Base-by-base conservation (phyloP, 768 basidiomycete species). In the Amanita inopinata region DNA sequence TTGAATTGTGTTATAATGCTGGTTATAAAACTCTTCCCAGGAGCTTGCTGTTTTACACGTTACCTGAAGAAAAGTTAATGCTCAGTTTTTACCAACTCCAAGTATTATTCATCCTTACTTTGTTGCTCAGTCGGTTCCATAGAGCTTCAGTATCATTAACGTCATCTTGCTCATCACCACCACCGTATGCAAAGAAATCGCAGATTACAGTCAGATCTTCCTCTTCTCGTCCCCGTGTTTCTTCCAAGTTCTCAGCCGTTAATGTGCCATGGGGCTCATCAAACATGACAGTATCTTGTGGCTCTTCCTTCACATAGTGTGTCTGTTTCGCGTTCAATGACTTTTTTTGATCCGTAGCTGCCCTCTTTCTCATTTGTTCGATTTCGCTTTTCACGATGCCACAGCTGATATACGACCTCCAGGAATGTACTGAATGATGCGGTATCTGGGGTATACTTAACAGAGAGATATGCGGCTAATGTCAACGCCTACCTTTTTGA, bases 21-120 rank as follows among this genome's bases (percentile, higher is more conserved):
- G 56, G 30, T 61, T 59, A 50, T 78, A 77, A 51, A 78, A 79
- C 23, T 61, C 61, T 33, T 67, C 64, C 77, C 78, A 80, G 33
- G 54, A 63, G 5, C 37, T 40, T 15, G 62, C 64, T 28, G 73
- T 65, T 46, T 57, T 60, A 49, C 70, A 71, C 43, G 54, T 49
- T 38, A 48, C 53, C 74, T 74, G 46, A 40, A 42, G 43, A n/a
- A 3, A 14, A n/a, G n/a, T n/a, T n/a, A n/a, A n/a, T n/a, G n/a
- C n/a, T n/a, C n/a, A n/a, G n/a, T 19, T 14, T 4, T 27, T 31
- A 27, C 19, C 22, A 42, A 17, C 5, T 22, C 40, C 12, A 25
- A 19, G 6, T 23, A 24, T 28, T 36, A 35, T 46, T 18, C 11
- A 3, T 3, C 56, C 65, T 36, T 47, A 77, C 82, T 61, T 70